Conservation (phyloP, 345 rosid genomes). For the Euclidium syriacum region DNA sequence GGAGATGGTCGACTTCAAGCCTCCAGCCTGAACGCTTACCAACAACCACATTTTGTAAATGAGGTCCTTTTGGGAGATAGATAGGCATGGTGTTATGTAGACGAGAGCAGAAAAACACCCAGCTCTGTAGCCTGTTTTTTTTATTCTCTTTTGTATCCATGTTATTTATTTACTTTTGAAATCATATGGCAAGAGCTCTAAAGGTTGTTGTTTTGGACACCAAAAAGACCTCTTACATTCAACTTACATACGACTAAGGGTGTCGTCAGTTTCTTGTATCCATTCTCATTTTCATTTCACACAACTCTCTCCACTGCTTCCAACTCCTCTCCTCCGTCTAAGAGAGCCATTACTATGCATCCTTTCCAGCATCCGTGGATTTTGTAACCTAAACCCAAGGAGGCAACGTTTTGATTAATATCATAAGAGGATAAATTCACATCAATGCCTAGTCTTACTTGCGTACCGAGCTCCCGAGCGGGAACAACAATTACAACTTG, state of each 20-base stretch:
- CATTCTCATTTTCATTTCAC: too few relatives aligned
- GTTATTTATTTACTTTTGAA: too few relatives aligned
- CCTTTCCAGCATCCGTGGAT: slow-evolving; percentile 41
- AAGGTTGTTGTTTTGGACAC: too few relatives aligned
- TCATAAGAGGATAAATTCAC: neutral
- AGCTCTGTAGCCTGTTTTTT: too few relatives aligned
- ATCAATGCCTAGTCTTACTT: slow-evolving; percentile 42
- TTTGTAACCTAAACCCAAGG: slow-evolving; percentile 51
- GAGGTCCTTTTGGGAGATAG: slow-evolving; percentile 4
- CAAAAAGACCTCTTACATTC: too few relatives aligned
- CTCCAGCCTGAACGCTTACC: slow-evolving; percentile 33
- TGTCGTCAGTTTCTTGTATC: too few relatives aligned
- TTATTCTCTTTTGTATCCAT: too few relatives aligned
- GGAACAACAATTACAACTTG: slow-evolving; percentile 87
- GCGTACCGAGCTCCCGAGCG: slow-evolving; percentile 88
- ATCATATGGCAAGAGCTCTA: too few relatives aligned
- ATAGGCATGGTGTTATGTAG: too few relatives aligned
- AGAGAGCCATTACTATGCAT: slow-evolving; percentile 81
- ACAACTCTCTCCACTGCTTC: too few relatives aligned
- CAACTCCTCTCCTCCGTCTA: slow-evolving; percentile 97
- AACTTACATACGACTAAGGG: too few relatives aligned
- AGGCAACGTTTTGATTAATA: neutral
- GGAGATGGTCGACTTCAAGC: slow-evolving; percentile 92
- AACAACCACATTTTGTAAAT: slow-evolving; percentile 16
- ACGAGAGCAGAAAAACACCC: too few relatives aligned